Percentiles rank a stretch among this genome's conserved stretches.
phyloP scores from a whole-genome alignment of 2,329 filamentous ascomycete genomes.

The Alternaria angustiovoidea region DNA sequence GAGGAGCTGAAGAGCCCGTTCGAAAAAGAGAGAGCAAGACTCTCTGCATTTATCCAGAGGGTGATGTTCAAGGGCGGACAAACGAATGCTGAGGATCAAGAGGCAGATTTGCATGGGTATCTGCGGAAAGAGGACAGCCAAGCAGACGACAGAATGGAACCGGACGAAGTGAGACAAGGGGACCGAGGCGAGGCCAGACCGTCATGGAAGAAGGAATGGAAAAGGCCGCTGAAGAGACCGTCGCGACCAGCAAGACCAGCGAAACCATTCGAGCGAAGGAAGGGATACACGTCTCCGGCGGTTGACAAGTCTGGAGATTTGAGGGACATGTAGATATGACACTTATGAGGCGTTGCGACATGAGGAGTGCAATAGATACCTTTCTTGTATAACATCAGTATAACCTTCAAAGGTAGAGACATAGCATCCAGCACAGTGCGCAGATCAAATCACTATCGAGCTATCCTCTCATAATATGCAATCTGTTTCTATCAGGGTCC shows the following conservation, averaged over 20 bases:
- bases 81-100: slow-evolving; percentile 2
- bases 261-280: slow-evolving; percentile 1
- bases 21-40: slow-evolving; percentile 34
- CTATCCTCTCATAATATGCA: not conserved
- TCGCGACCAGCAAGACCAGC: not conserved
- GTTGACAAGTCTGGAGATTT: not conserved
- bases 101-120: slow-evolving; percentile 24
- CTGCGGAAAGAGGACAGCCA: slow-evolving; percentile 5
- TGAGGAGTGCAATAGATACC: not conserved
- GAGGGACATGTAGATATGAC: slow-evolving; percentile 6
- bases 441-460: not conserved
- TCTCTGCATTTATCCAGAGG: slow-evolving; percentile 39
- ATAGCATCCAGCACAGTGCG: not conserved
- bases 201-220: slow-evolving; percentile 26
- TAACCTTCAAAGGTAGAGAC: not conserved
- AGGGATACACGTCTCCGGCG: not conserved
- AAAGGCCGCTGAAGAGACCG: slow-evolving; percentile 21
- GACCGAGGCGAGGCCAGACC: slow-evolving; percentile 3
- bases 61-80: slow-evolving; percentile 21
- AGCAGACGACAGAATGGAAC: not conserved
- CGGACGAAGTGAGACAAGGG: not conserved
- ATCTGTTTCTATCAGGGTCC: not conserved
- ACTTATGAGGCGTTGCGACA: not conserved
- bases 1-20: slow-evolving; percentile 41
- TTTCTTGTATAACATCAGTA: slow-evolving; percentile 12